These are phyloP conservation scores for Salix udensis DNA, from an alignment of 345 rosid genomes.

Conservation along the genomic window DNA sequence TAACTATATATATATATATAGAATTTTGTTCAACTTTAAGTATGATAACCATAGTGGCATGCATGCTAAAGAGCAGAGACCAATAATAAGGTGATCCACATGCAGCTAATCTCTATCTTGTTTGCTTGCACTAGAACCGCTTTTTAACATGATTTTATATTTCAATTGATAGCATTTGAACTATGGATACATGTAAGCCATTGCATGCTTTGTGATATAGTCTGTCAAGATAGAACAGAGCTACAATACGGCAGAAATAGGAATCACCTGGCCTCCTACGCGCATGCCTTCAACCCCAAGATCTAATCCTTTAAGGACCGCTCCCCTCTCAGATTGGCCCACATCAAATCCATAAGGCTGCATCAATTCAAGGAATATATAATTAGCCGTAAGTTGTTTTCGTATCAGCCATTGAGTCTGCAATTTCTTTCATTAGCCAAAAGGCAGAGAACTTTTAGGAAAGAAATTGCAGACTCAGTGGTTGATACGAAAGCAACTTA, in stretches of 20 bases:
- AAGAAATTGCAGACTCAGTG: not conserved
- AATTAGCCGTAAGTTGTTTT: too few relatives aligned
- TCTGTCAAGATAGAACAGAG: not conserved
- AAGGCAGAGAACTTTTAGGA: not conserved
- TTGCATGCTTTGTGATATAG: not conserved
- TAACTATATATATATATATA: not conserved
- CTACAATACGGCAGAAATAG: not conserved
- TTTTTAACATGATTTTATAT: not conserved
- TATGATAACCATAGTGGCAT: not conserved
- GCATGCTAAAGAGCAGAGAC: too few relatives aligned
- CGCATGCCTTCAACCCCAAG: slow-evolving; percentile 93
- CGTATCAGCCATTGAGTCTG: too few relatives aligned
- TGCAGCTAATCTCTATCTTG: not conserved
- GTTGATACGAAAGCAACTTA: not conserved
- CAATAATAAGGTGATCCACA: not conserved
- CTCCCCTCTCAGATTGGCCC: slow-evolving; percentile 85
- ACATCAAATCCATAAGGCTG: slow-evolving; percentile 97
- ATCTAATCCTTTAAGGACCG: slow-evolving; percentile 87
- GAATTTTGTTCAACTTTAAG: slow-evolving; percentile 3
- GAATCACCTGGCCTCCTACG: slow-evolving; percentile 87
- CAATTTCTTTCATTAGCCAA: too few relatives aligned
- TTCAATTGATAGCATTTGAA: not conserved
- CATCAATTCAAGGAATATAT: slow-evolving; percentile 19
- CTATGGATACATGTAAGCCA: not conserved
- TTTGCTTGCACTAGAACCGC: too few relatives aligned